phyloP scores from a whole-genome alignment of 2,329 filamentous ascomycete species.

The Coleophoma eucalyptorum region DNA sequence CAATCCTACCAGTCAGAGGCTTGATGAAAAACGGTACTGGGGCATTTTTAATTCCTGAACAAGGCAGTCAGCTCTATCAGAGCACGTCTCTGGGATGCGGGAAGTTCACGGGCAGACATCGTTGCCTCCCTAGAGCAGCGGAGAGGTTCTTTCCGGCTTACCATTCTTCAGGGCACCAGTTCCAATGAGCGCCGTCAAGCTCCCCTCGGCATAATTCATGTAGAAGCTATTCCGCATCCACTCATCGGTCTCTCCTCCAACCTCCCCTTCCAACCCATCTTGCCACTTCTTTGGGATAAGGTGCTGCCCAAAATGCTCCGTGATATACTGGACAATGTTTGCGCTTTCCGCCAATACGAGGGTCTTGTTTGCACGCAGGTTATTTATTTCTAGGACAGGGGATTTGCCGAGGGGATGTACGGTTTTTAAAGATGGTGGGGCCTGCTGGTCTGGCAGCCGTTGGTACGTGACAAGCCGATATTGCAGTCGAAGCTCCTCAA shows the following conservation, averaged over 20 bases:
- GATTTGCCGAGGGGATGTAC: conserved; percentile 83
- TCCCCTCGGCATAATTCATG: conserved; percentile 80
- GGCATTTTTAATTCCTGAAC: conserved; percentile 42
- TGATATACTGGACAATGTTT: conserved; percentile 76
- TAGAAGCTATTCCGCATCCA: conserved; percentile 58
- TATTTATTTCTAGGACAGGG: conserved; percentile 63
- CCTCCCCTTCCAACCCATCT: conserved; percentile 47
- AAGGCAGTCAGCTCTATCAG: not conserved
- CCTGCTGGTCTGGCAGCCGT: conserved; percentile 54
- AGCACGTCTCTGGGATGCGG: not conserved
- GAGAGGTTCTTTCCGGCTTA: not conserved
- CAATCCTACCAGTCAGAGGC: conserved; percentile 54
- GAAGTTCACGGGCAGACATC: not conserved
- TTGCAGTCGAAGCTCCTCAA: conserved; percentile 63
- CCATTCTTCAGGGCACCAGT: not conserved
- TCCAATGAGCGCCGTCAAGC: conserved; percentile 59
- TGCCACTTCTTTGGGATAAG: conserved; percentile 49
- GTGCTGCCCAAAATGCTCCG: conserved; percentile 50
- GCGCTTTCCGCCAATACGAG: conserved; percentile 76
- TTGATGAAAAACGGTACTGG: conserved; percentile 64
- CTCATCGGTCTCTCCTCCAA: conserved; percentile 53
- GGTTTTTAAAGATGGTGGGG: conserved; percentile 68
- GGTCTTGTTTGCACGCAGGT: conserved; percentile 10
- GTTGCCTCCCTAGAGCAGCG: not conserved
- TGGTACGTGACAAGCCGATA: conserved; percentile 78